A percentile compares a stretch with the other conserved stretches of the same genome.
These are phyloP conservation scores for Cytospora piceicola DNA, from an alignment of 2,329 filamentous ascomycete genomes.

Conservation along the genomic window DNA sequence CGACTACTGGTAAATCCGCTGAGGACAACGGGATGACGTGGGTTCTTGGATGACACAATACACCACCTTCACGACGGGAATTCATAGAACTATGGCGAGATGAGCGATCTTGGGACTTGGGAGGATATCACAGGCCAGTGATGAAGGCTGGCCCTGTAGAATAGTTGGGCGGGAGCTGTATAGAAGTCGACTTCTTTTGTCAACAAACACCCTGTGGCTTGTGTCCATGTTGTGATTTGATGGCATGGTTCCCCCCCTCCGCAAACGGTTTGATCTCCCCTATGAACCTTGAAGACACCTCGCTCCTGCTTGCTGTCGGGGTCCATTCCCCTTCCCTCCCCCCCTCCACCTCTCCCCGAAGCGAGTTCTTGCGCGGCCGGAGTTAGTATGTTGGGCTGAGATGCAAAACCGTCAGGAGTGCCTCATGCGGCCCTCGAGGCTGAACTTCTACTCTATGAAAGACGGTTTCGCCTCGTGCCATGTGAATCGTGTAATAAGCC, in stretches of 20 bases:
- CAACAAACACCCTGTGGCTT: not conserved
- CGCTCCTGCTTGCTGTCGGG: not conserved
- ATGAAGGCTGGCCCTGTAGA: constrained; percentile 44
- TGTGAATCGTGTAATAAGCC: no score
- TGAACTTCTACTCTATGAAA: not conserved
- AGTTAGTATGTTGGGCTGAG: not conserved
- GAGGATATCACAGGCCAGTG: constrained; percentile 1
- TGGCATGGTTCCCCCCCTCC: not conserved
- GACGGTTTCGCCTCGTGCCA: not conserved
- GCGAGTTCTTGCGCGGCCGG: not conserved
- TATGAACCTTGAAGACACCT: not conserved
- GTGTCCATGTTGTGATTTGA: not conserved
- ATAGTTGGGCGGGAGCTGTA: constrained; percentile 38
- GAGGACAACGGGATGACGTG: not conserved
- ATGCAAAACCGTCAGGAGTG: not conserved
- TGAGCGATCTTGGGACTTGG: constrained; percentile 12
- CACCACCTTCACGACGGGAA: constrained; percentile 32
- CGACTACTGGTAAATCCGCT: constrained; percentile 76
- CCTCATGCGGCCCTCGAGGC: not conserved
- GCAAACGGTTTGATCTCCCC: not conserved
- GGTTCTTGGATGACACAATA: constrained; percentile 34
- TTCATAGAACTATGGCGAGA: constrained; percentile 26
- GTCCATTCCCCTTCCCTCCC: not conserved
- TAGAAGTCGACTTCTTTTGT: constrained; percentile 34
- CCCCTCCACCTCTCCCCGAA: not conserved